Conservation (phyloP, 805 yeast species). For the Myxozyma neglecta region DNA sequence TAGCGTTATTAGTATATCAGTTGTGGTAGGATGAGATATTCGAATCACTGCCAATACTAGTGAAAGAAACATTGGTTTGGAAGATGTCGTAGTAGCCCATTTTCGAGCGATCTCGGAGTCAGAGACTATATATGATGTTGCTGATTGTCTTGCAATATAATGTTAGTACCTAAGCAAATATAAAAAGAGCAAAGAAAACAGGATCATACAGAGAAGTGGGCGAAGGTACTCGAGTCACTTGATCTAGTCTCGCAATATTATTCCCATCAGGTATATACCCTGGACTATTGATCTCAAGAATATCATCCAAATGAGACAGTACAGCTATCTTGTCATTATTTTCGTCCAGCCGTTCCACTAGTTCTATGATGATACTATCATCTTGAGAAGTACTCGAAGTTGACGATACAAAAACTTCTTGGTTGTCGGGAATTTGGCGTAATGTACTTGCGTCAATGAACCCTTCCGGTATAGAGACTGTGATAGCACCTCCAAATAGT, state of each 20-base stretch:
- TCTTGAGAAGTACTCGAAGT: slow-evolving; percentile 34
- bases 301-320: slow-evolving; percentile 35
- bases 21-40: slow-evolving; percentile 43
- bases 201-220: not conserved
- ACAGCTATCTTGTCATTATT: slow-evolving; percentile 25
- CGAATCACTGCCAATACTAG: slow-evolving; percentile 58
- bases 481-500: slow-evolving; percentile 83
- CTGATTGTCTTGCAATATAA: not conserved
- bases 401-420: slow-evolving; percentile 75
- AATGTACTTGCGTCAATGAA: slow-evolving; percentile 69
- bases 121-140: slow-evolving; percentile 14
- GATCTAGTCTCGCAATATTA: not conserved
- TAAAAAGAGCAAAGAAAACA: not conserved
- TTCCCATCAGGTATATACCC: not conserved
- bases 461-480: slow-evolving; percentile 56
- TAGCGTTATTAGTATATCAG: slow-evolving; percentile 62
- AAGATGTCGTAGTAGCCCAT: slow-evolving; percentile 29
- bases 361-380: slow-evolving; percentile 44
- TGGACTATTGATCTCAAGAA: slow-evolving; percentile 34
- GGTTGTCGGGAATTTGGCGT: slow-evolving; percentile 88
- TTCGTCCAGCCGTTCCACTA: slow-evolving; percentile 37
- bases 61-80: slow-evolving; percentile 39
- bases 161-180: not conserved
- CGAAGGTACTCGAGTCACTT: not conserved
- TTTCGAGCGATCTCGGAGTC: slow-evolving; percentile 26